A percentile compares a stretch with the other conserved stretches of the same genome.
phyloP scores from a whole-genome alignment of 129 eudicot genomes.

The Artemisia tridentata region DNA sequence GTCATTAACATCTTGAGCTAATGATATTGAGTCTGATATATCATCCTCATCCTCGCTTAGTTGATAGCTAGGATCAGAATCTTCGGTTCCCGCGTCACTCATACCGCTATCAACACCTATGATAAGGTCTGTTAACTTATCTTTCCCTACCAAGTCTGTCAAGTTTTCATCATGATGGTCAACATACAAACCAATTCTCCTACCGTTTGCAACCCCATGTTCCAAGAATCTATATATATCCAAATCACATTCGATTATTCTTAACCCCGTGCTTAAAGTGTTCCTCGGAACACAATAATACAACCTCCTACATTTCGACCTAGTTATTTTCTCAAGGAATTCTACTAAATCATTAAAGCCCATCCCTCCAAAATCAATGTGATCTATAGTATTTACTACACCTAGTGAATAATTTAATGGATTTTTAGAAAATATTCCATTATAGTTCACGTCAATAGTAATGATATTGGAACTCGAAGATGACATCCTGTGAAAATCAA shows the following conservation, averaged over 20 bases:
- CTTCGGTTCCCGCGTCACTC: not conserved
- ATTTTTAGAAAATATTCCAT: not conserved
- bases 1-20: too few species aligned
- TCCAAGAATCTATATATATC: conserved; percentile 18
- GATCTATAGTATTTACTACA: too few species aligned
- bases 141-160: not conserved
- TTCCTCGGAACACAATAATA: too few species aligned
- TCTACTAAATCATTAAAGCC: too few species aligned
- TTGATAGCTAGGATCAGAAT: not conserved
- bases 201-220: not conserved
- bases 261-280: conserved; percentile 5
- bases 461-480: not conserved
- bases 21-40: too few species aligned
- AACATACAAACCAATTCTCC: conserved; percentile 8
- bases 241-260: conserved; percentile 4
- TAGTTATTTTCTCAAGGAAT: too few species aligned
- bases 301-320: too few species aligned
- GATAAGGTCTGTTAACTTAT: not conserved
- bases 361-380: too few species aligned
- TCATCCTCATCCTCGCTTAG: too few species aligned
- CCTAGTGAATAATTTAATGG: not conserved
- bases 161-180: conserved; percentile 8
- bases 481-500: not conserved
- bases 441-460: not conserved
- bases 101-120: not conserved